Evolutionary conservation across 2,329 filamentous ascomycete species (phyloP), one percentile per base, ranked within the genome.

Genomic region (Pseudogymnoascus sp.): DNA sequence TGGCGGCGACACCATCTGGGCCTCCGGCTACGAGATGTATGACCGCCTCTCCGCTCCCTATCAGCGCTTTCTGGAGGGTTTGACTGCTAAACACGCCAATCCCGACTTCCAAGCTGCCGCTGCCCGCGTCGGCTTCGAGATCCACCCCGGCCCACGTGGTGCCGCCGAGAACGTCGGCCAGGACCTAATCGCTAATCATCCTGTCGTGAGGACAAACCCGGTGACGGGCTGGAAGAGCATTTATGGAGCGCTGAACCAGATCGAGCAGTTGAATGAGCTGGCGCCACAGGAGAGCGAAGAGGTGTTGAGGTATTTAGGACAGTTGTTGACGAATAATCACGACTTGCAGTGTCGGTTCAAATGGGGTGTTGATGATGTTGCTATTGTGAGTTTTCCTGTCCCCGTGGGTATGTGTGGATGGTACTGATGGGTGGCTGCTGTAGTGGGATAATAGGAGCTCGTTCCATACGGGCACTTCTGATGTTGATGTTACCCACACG

Each of bases 141-240:
- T 82, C 1, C 81, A 82, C 72, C 71, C 76, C 10, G 75, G 77
- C 38, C 73, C 76, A 14, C 76, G 84, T 18, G 83, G 83, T 1
- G 75, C 79, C 0, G 82, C 84, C 0, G 77, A 81, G 66, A 87
- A 87, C 69, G 72, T 81, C 2, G 84, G 84, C 6, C 70, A 70
- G 1, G 74, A 79, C 1, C 71, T 87, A 14, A 74, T 73, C 18
- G 78, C 83, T 0, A 73, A 78, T 0, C 84, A 87, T 67, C 83
- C 83, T 0, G 78, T 86, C 0, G 76, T 86, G 5, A 78, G 84
- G 14, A 87, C 84, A 1, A 86, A 88, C 66, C 84, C 85, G 0
- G 84, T 87, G 0, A 87, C 84, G 0, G 84, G 84, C 0, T 87
- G 84, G 84, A 86, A 85, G 73, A 80, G 77, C 63, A 74, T 85